Base-by-base conservation (phyloP, 78 protist species). In the Dictyostelium purpureum region DNA sequence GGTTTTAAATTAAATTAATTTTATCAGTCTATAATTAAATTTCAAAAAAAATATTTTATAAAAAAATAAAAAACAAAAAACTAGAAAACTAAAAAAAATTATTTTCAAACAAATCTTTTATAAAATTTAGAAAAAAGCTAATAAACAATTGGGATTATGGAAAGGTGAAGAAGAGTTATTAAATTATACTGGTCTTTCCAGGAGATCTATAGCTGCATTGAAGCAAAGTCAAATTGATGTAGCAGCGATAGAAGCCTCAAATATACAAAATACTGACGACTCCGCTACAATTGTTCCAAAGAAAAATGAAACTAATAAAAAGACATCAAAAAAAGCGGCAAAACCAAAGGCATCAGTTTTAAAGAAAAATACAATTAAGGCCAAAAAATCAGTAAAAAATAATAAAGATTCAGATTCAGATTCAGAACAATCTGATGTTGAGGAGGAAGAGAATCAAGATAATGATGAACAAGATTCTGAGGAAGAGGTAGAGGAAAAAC, bases 61-160 rank as follows among this genome's bases (percentile, higher is more conserved):
- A n/a, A n/a, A n/a, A n/a, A n/a, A n/a, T n/a, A n/a, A n/a, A n/a
- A n/a, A n/a, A n/a, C n/a, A n/a, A n/a, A n/a, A n/a, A n/a, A n/a
- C n/a, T n/a, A n/a, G n/a, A n/a, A n/a, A n/a, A n/a, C n/a, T n/a
- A n/a, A n/a, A n/a, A n/a, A n/a, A n/a, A n/a, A n/a, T n/a, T n/a
- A n/a, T n/a, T n/a, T n/a, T n/a, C n/a, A n/a, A n/a, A n/a, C n/a
- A n/a, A n/a, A n/a, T n/a, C 26, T 57, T 57, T 57, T 57, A 11
- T 54, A 11, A n/a, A 26, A 26, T 57, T 57, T 57, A 63, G 71
- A 67, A 67, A 67, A 67, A 67, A 67, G 51, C 52, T 37, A n/a
- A 33, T 18, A 38, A 38, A 38, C n/a, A 19, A 28, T 67, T 38
- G 31, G 24, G 24, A 9, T 38, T 67, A 40, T 67, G 76, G 76